A percentile compares a stretch with the other conserved stretches of the same genome.
These are phyloP conservation scores for Penicillium verhagenii DNA, from an alignment of 495 filamentous ascomycete genomes.

Conservation along the genomic window DNA sequence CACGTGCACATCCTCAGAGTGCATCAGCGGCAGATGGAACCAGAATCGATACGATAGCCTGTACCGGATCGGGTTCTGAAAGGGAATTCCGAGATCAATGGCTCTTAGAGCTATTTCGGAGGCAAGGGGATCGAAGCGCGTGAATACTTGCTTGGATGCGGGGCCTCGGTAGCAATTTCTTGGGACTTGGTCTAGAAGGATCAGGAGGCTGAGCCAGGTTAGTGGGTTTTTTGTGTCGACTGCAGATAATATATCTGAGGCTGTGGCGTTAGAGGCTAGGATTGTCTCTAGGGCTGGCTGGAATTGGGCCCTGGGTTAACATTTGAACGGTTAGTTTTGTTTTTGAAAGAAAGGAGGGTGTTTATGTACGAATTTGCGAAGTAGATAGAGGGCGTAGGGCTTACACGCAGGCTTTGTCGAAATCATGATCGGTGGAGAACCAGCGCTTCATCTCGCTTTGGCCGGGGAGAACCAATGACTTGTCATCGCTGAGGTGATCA, in stretches of 20 bases:
- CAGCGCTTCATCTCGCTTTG: slow-evolving; percentile 23
- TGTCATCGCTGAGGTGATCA: slow-evolving; percentile 14
- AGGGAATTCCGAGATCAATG: slow-evolving; percentile 15
- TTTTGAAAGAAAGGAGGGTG: background rate
- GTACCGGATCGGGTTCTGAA: slow-evolving; percentile 20
- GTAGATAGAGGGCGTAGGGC: background rate
- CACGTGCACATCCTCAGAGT: slow-evolving; percentile 26
- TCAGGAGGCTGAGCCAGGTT: slow-evolving; percentile 25
- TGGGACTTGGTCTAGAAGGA: slow-evolving; percentile 33
- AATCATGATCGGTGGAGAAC: slow-evolving; percentile 25
- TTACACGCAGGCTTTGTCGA: slow-evolving; percentile 32
- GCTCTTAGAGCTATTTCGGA: slow-evolving; percentile 23
- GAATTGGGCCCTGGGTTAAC: slow-evolving; percentile 27
- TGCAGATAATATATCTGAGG: slow-evolving; percentile 22
- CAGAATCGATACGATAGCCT: slow-evolving; percentile 29
- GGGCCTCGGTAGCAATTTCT: slow-evolving; percentile 35
- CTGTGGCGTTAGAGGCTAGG: slow-evolving; percentile 14
- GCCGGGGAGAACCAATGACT: slow-evolving; percentile 16
- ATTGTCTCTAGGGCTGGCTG: slow-evolving; percentile 26
- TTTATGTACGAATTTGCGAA: background rate
- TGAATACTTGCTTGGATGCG: slow-evolving; percentile 29
- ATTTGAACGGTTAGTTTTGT: background rate
- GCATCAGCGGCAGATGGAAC: slow-evolving; percentile 38
- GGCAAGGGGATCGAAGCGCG: slow-evolving; percentile 30
- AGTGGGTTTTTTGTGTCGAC: slow-evolving; percentile 17